These are phyloP conservation scores for Sporisorium sorghi DNA, from an alignment of 1,284 basidiomycete genomes.

Conservation along the genomic window DNA sequence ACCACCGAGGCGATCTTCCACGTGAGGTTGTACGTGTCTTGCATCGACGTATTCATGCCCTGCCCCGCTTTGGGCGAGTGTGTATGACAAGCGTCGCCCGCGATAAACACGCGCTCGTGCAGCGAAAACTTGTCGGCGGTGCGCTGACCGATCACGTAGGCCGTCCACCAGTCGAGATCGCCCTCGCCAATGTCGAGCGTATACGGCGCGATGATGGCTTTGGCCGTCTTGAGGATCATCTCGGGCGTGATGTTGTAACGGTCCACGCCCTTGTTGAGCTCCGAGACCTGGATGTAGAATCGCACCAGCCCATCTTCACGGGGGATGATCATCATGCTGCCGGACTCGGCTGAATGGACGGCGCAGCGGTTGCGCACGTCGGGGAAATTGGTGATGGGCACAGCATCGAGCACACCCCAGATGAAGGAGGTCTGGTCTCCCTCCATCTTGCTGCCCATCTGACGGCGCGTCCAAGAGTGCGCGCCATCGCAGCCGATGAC, in stretches of 20 bases:
- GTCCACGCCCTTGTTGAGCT: conserved; percentile 76
- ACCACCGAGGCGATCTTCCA: conserved; percentile 79
- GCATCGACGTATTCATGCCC: conserved; percentile 85
- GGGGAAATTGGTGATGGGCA: conserved; percentile 70
- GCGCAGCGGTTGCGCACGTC: conserved; percentile 80
- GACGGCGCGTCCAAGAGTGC: conserved; percentile 36
- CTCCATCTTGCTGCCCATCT: conserved; percentile 61
- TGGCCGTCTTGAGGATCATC: conserved; percentile 76
- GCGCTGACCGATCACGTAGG: conserved; percentile 46
- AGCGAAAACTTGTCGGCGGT: conserved; percentile 35
- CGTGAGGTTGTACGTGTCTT: conserved; percentile 72
- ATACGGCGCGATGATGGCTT: conserved; percentile 78
- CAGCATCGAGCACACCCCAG: conserved; percentile 62
- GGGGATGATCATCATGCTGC: conserved; percentile 79
- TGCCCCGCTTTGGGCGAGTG: conserved; percentile 81
- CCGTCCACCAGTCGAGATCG: conserved; percentile 79
- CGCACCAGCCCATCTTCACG: conserved; percentile 77
- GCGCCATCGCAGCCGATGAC: conserved; percentile 48
- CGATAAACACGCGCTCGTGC: conserved; percentile 37
- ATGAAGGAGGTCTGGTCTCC: conserved; percentile 70
- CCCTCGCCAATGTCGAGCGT: conserved; percentile 74
- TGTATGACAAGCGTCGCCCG: conserved; percentile 74
- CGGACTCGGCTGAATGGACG: conserved; percentile 74
- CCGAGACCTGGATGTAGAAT: conserved; percentile 78
- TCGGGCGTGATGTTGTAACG: conserved; percentile 75